These are phyloP conservation scores for Colletotrichum tropicicola DNA, from an alignment of 2,329 filamentous ascomycete species.

Conservation along the genomic window DNA sequence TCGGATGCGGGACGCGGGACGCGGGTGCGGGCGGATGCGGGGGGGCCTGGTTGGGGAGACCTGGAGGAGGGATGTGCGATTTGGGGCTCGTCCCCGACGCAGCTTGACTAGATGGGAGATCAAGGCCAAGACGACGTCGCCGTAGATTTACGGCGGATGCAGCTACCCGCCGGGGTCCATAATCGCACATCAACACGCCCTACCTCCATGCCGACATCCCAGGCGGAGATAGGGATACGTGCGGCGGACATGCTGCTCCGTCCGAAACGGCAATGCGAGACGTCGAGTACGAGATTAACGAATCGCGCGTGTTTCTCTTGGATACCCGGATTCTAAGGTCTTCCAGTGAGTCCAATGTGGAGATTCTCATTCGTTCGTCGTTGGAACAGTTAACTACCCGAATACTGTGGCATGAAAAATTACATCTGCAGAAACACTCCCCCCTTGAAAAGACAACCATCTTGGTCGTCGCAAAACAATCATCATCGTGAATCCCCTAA, in stretches of 20 bases:
- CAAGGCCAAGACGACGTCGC: not conserved
- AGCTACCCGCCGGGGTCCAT: not conserved
- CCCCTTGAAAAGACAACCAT: not conserved
- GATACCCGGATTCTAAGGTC: not conserved
- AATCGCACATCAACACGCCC: not conserved
- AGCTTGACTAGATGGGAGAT: not conserved
- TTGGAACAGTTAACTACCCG: conserved; percentile 1
- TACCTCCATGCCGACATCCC: not conserved
- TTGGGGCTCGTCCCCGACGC: not conserved
- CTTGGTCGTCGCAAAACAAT: not conserved
- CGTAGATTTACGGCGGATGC: not conserved
- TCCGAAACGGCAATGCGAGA: not conserved
- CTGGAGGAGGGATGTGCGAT: too few relatives aligned
- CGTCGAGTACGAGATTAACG: not conserved
- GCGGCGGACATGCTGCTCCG: not conserved
- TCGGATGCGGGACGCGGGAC: not conserved
- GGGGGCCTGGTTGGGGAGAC: not conserved
- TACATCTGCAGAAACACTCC: conserved; percentile 9
- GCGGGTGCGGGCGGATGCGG: not conserved
- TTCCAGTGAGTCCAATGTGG: conserved; percentile 8
- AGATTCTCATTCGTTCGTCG: conserved; percentile 22
- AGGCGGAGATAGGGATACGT: not conserved
- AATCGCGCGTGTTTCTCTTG: not conserved
- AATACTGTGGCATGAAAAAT: conserved; percentile 18
- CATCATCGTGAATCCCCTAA: conserved; percentile 22